These are phyloP conservation scores for Lathyrus aphaca DNA, from an alignment of 306 rosid species.

Conservation along the genomic window DNA sequence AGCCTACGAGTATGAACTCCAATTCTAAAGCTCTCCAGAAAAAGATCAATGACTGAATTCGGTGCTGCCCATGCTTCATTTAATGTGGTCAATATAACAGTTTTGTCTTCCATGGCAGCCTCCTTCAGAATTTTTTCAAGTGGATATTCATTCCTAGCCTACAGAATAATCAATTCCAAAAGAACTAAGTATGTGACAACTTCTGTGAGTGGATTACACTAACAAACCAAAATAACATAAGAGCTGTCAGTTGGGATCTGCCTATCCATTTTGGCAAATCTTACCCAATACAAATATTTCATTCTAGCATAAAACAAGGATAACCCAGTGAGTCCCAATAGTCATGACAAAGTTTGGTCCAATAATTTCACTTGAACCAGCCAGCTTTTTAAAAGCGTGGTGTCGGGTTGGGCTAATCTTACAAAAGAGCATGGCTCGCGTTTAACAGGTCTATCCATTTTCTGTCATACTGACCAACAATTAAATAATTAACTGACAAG, in stretches of 20 bases:
- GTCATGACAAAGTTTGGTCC: not conserved
- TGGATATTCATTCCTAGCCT: slow-evolving; percentile 59
- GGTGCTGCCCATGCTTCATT: slow-evolving; percentile 97
- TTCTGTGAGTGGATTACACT: slow-evolving; percentile 18
- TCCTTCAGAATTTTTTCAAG: slow-evolving; percentile 63
- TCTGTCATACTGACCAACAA: slow-evolving; percentile 8
- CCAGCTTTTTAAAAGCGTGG: not conserved
- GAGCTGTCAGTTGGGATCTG: slow-evolving; percentile 12
- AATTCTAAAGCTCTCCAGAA: slow-evolving; percentile 89
- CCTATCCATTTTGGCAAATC: not conserved
- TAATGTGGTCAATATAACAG: slow-evolving; percentile 88
- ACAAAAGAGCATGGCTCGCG: slow-evolving; percentile 17
- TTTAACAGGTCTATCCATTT: slow-evolving; percentile 16
- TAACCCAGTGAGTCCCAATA: not conserved
- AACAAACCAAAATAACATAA: slow-evolving; percentile 26
- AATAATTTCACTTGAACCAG: slow-evolving; percentile 21
- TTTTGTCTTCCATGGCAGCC: slow-evolving; percentile 81
- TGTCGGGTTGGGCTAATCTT: not conserved
- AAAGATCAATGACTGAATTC: slow-evolving; percentile 78
- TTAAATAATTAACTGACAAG: slow-evolving; percentile 22
- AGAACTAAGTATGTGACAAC: slow-evolving; percentile 21
- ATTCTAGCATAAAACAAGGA: slow-evolving; percentile 12
- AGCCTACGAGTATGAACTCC: slow-evolving; percentile 70
- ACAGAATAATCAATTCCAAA: slow-evolving; percentile 33
- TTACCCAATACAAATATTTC: not conserved